phyloP scores from a whole-genome alignment of 169 alveolate genomes.

The Babesia caballi region DNA sequence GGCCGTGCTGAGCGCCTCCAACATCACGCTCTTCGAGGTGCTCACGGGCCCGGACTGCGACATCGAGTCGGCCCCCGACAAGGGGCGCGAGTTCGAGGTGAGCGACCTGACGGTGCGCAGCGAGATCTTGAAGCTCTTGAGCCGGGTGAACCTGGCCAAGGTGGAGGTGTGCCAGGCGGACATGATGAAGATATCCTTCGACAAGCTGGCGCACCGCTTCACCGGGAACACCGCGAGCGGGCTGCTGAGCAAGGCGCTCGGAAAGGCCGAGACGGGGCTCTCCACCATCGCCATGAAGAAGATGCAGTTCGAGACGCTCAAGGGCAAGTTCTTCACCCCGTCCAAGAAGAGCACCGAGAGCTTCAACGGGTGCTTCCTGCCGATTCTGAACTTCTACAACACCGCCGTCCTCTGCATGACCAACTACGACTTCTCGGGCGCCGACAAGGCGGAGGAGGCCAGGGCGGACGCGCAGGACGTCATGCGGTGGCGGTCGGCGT shows the following conservation, averaged over 20 bases:
- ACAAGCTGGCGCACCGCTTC: constrained; percentile 32
- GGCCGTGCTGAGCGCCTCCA: neutral
- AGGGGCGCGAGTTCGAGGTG: neutral
- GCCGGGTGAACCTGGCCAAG: constrained; percentile 32
- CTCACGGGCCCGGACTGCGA: constrained; percentile 22
- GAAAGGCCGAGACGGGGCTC: constrained; percentile 46
- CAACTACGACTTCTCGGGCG: constrained; percentile 3
- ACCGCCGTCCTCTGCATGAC: constrained; percentile 28
- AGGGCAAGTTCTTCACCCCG: constrained; percentile 36
- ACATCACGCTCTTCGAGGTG: constrained; percentile 30
- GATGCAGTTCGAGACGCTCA: constrained; percentile 40
- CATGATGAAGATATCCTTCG: constrained; percentile 43
- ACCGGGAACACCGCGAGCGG: constrained; percentile 45
- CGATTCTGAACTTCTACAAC: constrained; percentile 35
- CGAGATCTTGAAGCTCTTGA: constrained; percentile 14
- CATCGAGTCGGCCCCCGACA: neutral
- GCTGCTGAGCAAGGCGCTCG: constrained; percentile 46
- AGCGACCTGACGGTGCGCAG: neutral
- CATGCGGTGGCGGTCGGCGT: constrained; percentile 13
- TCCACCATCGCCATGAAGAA: constrained; percentile 23
- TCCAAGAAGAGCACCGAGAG: constrained; percentile 9
- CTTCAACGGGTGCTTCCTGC: constrained; percentile 35
- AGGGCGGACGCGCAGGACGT: neutral
- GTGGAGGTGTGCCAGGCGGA: constrained; percentile 24
- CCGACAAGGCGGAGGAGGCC: neutral